Conservation (phyloP, 257 asterid species). For the Plantago ovata region DNA sequence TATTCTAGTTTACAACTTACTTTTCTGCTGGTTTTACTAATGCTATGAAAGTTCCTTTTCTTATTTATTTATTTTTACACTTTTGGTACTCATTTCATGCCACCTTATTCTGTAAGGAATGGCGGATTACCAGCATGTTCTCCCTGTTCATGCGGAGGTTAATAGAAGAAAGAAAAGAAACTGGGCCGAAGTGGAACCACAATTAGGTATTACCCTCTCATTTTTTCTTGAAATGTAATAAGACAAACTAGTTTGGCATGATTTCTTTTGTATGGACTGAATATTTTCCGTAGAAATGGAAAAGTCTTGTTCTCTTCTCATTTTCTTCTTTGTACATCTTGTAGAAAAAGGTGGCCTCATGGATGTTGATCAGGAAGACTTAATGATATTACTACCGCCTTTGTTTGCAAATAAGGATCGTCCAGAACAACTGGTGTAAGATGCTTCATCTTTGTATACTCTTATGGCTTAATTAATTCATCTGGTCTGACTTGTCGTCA, state of each 20-base stretch:
- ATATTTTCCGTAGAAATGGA: too few relatives aligned
- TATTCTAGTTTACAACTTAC: background rate
- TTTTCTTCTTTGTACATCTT: slow-evolving; percentile 16
- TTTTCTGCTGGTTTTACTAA: slow-evolving; percentile 17
- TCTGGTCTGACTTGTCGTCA: too few relatives aligned
- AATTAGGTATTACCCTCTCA: slow-evolving; percentile 34
- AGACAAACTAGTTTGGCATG: too few relatives aligned
- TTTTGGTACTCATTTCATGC: slow-evolving; percentile 17
- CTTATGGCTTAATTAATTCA: background rate
- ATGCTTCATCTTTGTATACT: slow-evolving; percentile 17
- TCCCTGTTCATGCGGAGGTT: slow-evolving; percentile 75
- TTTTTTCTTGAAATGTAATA: too few relatives aligned
- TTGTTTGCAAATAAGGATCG: slow-evolving; percentile 72
- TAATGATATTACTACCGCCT: slow-evolving; percentile 79
- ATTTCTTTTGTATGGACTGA: too few relatives aligned
- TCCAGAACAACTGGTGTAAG: slow-evolving; percentile 73
- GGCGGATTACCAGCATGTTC: slow-evolving; percentile 95
- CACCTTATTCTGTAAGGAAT: slow-evolving; percentile 48
- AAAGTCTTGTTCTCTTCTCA: slow-evolving; percentile 15
- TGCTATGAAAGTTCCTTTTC: background rate
- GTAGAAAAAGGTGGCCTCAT: slow-evolving; percentile 54
- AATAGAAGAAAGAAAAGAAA: slow-evolving; percentile 66
- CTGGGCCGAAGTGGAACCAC: slow-evolving; percentile 66
- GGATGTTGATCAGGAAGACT: slow-evolving; percentile 76
- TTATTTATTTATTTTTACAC: background rate